Percentiles rank a stretch among this genome's conserved stretches.
Conservation (phyloP, 2,329 filamentous ascomycete species). For the Colletotrichum trifolii region DNA sequence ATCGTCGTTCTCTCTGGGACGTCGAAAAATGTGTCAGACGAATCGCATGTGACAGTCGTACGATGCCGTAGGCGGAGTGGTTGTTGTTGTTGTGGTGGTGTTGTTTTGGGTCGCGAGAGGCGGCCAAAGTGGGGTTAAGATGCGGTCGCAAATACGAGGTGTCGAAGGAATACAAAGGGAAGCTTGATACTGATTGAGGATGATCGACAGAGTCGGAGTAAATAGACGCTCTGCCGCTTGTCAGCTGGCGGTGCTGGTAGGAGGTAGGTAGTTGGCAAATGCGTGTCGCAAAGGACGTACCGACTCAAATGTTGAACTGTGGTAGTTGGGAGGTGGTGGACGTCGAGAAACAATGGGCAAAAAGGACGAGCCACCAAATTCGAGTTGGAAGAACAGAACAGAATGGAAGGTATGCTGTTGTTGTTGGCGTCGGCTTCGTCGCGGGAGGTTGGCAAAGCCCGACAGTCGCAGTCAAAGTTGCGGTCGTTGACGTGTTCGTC, state of each 20-base stretch:
- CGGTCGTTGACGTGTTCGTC: not conserved
- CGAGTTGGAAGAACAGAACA: conserved; percentile 13
- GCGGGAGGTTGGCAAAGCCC: no score
- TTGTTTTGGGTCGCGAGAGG: conserved; percentile 5
- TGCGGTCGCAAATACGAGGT: conserved; percentile 27
- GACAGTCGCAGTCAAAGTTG: not conserved
- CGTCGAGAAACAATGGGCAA: conserved; percentile 7
- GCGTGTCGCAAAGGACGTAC: conserved; percentile 9
- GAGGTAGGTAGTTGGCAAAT: not conserved
- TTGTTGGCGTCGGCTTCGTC: conserved; percentile 13
- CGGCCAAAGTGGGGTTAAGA: not conserved
- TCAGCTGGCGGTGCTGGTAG: conserved; percentile 12
- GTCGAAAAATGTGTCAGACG: conserved; percentile 6
- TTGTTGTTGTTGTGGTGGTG: not conserved
- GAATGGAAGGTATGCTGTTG: conserved; percentile 18
- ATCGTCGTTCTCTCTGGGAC: conserved; percentile 26
- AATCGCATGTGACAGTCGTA: conserved; percentile 31
- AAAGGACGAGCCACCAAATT: not conserved
- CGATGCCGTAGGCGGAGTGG: not conserved
- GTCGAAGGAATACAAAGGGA: conserved; percentile 33
- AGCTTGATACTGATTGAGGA: conserved; percentile 15
- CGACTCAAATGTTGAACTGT: conserved; percentile 18
- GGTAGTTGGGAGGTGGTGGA: conserved; percentile 9
- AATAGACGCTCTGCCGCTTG: conserved; percentile 17
- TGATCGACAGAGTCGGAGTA: conserved; percentile 32